phyloP scores from a whole-genome alignment of 2,329 filamentous ascomycete species.

The Ceratocystis smalleyi region DNA sequence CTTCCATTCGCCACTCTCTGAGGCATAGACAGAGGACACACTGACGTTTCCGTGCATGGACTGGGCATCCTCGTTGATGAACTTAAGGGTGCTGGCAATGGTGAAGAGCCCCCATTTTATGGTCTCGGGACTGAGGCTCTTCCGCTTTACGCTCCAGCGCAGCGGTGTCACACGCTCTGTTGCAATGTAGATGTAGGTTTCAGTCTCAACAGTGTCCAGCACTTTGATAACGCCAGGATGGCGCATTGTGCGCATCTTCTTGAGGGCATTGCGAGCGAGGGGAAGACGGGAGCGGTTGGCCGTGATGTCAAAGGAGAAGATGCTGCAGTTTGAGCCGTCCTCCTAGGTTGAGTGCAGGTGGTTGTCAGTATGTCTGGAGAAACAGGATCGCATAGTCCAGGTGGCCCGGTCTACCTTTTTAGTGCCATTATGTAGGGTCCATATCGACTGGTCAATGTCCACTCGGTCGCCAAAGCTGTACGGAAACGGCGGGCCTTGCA shows the following conservation, averaged over 20 bases:
- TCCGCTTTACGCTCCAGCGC: constrained; percentile 77
- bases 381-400: background rate
- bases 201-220: constrained; percentile 87
- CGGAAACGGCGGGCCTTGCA: constrained; percentile 70
- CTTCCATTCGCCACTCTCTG: constrained; percentile 96
- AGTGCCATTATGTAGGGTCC: constrained; percentile 90
- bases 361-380: background rate
- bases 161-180: constrained; percentile 80
- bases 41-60: constrained; percentile 82
- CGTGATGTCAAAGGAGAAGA: constrained; percentile 85
- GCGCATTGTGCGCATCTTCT: constrained; percentile 81
- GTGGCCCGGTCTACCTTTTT: constrained; percentile 48
- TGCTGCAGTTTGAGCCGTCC: constrained; percentile 84
- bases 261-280: constrained; percentile 81
- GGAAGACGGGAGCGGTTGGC: constrained; percentile 67
- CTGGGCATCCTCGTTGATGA: constrained; percentile 83
- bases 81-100: constrained; percentile 81
- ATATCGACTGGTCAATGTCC: constrained; percentile 84
- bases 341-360: constrained; percentile 40
- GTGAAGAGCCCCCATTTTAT: constrained; percentile 91
- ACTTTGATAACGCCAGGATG: constrained; percentile 93
- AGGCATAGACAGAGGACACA: constrained; percentile 76
- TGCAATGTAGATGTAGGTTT: constrained; percentile 88
- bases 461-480: constrained; percentile 88
- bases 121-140: constrained; percentile 77